Base-by-base conservation (phyloP, 2,329 filamentous ascomycete genomes). In the Aspergillus neoniger region DNA sequence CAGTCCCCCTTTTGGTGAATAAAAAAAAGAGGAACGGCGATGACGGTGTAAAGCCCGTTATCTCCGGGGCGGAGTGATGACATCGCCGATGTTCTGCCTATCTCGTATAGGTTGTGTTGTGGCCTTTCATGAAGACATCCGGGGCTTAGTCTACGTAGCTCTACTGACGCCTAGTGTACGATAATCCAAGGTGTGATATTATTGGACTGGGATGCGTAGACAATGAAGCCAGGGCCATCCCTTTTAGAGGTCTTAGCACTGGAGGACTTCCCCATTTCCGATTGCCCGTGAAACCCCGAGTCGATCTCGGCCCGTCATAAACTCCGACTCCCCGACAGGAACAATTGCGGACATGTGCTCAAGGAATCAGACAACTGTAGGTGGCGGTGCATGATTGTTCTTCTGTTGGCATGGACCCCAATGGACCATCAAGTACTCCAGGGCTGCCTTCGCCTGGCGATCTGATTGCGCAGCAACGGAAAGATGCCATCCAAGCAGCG, bases 381-480 rank as follows among this genome's bases (percentile, higher is more conserved):
- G 21, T 38, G 52, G 52, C 38, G 53, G 25, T 47, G 41, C 39
- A 55, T 63, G 49, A 55, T 60, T 55, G 47, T 51, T 60, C 32
- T 60, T 67, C 60, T 58, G 55, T 65, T 68, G 71, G 71, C 61
- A 79, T 78, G 76, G 76, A 79, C 65, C 66, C 72, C 61, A 72
- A 71, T 70, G 73, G 70, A 63, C 65, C 67, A 54, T 60, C 71
- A 48, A 69, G 61, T 67, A 65, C 68, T 60, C 65, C 70, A 57
- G 68, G 65, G 58, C 57, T 66, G 53, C 66, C 71, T 55, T 72
- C 72, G 60, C 66, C 75, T 55, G 69, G 67, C 58, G 75, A 77
- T 57, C 62, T 76, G 58, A 72, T 78, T 59, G 63, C 73, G 21
- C 75, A 75, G 61, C 74, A 75, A 57, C 74, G 63, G 58, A 70